Evolutionary conservation across 768 basidiomycete species (phyloP), one percentile per base, ranked within the genome.

Genomic region (Chalciporus sphaerocephalus): DNA sequence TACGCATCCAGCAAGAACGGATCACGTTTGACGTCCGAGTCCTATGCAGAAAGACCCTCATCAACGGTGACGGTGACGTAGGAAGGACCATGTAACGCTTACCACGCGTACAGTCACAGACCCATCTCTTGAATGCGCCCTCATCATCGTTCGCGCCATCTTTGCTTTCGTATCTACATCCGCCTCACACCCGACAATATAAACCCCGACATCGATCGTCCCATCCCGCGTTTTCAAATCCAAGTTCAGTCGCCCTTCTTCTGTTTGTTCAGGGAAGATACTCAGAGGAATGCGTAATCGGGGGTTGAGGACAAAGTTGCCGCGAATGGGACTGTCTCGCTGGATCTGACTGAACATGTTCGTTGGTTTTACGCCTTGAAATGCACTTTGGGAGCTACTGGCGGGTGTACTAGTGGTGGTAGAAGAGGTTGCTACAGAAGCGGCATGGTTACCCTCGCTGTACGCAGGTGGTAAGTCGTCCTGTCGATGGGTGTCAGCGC

Each of bases 151-250:
- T 6, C 47, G 50, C 15, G 27, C 36, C 24, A 20, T 27, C 16
- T 6, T 32, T 17, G 37, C 6, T 27, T 38, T 41, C n/a, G 20
- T 37, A 17, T 37, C 22, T 20, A 23, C 37, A 12, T 41, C 33
- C 11, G 15, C n/a, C 30, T 32, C 30, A 32, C n/a, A 39, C 15
- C 51, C 42, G 4, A 70, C 53, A n/a, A 75, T 59, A 45, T 65
- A 62, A 15, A 57, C 43, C 30, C 44, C 47, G 17, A 41, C 47
- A 22, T 56, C 37, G 32, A 57, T 41, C 20, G 27, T 44, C 15
- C 55, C 55, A 21, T 53, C 46, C 13, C 44, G 54, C 17, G 51
- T 49, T 7, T 42, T 33, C 21, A 57, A 38, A 18, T 43, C 20
- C 13, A 57, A 42, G 35, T 57, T 55, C 25, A 48, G 46, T 34